These are phyloP conservation scores for Draba incana DNA, from an alignment of 345 rosid species.

Conservation along the genomic window DNA sequence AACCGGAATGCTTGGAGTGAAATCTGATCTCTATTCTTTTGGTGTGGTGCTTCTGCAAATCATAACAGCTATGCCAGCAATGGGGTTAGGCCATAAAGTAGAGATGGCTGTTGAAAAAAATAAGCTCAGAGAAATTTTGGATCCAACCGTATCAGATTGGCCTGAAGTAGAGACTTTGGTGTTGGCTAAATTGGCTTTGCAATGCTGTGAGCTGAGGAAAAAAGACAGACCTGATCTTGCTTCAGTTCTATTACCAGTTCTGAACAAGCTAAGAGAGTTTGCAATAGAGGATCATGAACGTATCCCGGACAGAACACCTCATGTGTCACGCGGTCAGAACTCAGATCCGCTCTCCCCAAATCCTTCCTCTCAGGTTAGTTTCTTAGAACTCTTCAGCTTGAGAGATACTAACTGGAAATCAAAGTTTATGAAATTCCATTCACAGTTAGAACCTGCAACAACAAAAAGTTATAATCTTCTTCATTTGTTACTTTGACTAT, in stretches of 20 bases:
- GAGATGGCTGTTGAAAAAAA: slow-evolving; percentile 58
- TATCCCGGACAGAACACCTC: slow-evolving; percentile 6
- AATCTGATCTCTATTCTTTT: slow-evolving; percentile 84
- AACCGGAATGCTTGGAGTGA: slow-evolving; percentile 76
- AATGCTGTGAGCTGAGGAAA: slow-evolving; percentile 79
- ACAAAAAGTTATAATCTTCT: background rate
- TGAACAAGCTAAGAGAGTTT: slow-evolving; percentile 54
- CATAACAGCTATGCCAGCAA: slow-evolving; percentile 65
- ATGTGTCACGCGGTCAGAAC: slow-evolving; percentile 8
- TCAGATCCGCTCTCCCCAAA: slow-evolving; percentile 12
- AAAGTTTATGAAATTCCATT: background rate
- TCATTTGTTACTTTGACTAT: slow-evolving; percentile 3
- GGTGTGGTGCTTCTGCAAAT: slow-evolving; percentile 81
- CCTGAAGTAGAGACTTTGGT: slow-evolving; percentile 65
- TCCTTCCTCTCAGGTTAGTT: slow-evolving; percentile 39
- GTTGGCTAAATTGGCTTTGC: slow-evolving; percentile 65
- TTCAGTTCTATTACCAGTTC: slow-evolving; percentile 62
- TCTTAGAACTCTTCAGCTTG: background rate
- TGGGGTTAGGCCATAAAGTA: slow-evolving; percentile 64
- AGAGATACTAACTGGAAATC: background rate
- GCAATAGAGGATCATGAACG: slow-evolving; percentile 42
- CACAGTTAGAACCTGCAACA: background rate
- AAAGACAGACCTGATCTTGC: slow-evolving; percentile 82
- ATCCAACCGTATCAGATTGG: slow-evolving; percentile 66
- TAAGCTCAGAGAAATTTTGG: slow-evolving; percentile 56